These are phyloP conservation scores for Aspergillus nomiae DNA, from an alignment of 2,329 filamentous ascomycete genomes.

Conservation along the genomic window DNA sequence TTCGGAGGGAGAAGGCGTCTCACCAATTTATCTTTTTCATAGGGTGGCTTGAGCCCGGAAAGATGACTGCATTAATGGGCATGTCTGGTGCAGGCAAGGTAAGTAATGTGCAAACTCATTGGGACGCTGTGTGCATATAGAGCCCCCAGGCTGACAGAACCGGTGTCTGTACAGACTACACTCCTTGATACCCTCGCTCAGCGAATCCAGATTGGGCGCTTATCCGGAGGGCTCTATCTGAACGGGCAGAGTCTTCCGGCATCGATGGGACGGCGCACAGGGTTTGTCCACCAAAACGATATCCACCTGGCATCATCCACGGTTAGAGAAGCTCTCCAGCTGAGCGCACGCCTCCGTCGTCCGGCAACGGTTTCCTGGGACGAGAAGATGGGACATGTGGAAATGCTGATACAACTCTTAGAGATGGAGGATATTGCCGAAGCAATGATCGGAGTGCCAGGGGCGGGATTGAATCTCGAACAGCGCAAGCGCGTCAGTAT, in stretches of 20 bases:
- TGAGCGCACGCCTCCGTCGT: slow-evolving; percentile 62
- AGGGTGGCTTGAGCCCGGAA: slow-evolving; percentile 33
- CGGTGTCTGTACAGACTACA: slow-evolving; percentile 1
- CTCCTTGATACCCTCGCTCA: slow-evolving; percentile 12
- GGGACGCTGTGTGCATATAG: not conserved
- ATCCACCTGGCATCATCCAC: slow-evolving; percentile 61
- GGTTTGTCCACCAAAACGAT: slow-evolving; percentile 57
- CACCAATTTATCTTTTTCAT: not conserved
- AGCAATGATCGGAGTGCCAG: slow-evolving; percentile 62
- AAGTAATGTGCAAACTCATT: not conserved
- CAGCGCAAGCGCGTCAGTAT: slow-evolving; percentile 33
- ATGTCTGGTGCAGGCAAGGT: slow-evolving; percentile 67
- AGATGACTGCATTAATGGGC: slow-evolving; percentile 50
- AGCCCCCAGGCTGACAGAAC: not conserved
- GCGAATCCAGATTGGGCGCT: not conserved
- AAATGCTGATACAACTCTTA: slow-evolving; percentile 62
- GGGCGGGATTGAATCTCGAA: slow-evolving; percentile 58
- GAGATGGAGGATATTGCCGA: slow-evolving; percentile 67
- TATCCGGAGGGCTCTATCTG: not conserved
- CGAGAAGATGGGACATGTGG: slow-evolving; percentile 65
- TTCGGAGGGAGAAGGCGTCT: slow-evolving; percentile 5
- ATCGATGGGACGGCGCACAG: slow-evolving; percentile 62
- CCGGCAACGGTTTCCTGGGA: slow-evolving; percentile 55
- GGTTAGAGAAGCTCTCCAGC: slow-evolving; percentile 63
- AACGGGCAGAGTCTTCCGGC: slow-evolving; percentile 4